Percentiles rank a stretch among this genome's conserved stretches.
These are phyloP conservation scores for Lobosporangium transversale DNA, from an alignment of 192 early-diverging fungal species.

Conservation along the genomic window DNA sequence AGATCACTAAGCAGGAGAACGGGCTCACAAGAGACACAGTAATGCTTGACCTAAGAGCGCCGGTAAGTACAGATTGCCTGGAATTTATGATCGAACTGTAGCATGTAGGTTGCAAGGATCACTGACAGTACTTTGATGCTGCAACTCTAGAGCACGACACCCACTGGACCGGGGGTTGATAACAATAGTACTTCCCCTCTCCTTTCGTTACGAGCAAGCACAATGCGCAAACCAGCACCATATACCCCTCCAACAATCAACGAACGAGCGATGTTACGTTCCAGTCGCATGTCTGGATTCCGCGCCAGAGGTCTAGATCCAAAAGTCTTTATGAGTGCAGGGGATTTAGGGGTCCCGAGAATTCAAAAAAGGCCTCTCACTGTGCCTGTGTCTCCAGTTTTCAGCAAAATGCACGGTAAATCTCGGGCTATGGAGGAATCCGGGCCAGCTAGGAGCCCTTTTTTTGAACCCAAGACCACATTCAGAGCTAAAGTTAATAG, in stretches of 20 bases:
- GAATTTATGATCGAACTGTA: too few species aligned
- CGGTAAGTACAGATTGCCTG: too few species aligned
- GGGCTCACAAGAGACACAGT: too few species aligned
- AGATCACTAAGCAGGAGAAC: too few species aligned
- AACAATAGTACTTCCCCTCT: not conserved
- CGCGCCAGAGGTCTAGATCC: constrained; percentile 23
- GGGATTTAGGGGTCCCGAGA: constrained; percentile 33
- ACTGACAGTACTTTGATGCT: not conserved
- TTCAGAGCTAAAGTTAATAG: too few species aligned
- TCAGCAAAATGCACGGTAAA: constrained; percentile 23
- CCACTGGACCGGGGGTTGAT: too few species aligned
- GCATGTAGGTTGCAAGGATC: too few species aligned
- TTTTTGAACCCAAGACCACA: too few species aligned
- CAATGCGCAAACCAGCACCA: constrained; percentile 4
- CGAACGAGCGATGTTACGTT: constrained; percentile 18
- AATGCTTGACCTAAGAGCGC: too few species aligned
- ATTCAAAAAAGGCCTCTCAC: constrained; percentile 30
- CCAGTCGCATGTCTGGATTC: constrained; percentile 8
- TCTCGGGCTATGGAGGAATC: too few species aligned
- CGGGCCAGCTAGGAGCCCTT: too few species aligned
- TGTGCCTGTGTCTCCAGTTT: constrained; percentile 32
- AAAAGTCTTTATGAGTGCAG: constrained; percentile 33
- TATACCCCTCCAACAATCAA: constrained; percentile 23
- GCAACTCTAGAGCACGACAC: not conserved
- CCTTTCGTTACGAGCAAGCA: constrained; percentile 7